Percentiles rank a stretch among this genome's conserved stretches.
phyloP scores from a whole-genome alignment of 2,329 filamentous ascomycete genomes.

The Beauveria caledonica region DNA sequence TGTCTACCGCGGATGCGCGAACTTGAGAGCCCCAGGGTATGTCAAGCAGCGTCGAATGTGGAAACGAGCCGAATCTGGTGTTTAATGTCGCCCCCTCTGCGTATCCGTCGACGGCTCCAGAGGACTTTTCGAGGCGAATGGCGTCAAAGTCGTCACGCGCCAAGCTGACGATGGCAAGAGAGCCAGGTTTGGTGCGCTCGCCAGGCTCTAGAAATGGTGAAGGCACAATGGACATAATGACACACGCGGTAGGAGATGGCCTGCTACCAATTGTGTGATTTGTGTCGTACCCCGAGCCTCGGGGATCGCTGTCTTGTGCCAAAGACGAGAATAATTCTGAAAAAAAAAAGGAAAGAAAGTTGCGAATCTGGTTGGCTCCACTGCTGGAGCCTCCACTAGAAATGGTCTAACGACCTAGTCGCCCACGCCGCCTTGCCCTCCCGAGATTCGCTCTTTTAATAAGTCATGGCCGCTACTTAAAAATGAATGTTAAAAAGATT shows the following conservation, averaged over 20 bases:
- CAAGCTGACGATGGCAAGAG: conserved; percentile 77
- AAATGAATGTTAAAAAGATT: too few species aligned
- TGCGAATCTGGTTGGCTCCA: neutral
- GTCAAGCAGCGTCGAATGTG: conserved; percentile 67
- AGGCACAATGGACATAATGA: conserved; percentile 26
- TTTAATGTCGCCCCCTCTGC: conserved; percentile 74
- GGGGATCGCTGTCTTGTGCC: neutral
- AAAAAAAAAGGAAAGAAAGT: neutral
- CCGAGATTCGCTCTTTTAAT: too few species aligned
- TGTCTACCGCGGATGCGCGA: conserved; percentile 81
- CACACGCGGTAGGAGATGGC: neutral
- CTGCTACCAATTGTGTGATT: neutral
- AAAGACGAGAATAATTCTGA: conserved; percentile 1
- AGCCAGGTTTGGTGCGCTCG: conserved; percentile 49
- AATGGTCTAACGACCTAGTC: neutral
- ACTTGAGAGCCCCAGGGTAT: conserved; percentile 90
- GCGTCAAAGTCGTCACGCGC: conserved; percentile 80
- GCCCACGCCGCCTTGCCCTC: too few species aligned
- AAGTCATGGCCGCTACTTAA: too few species aligned
- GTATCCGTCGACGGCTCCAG: conserved; percentile 61
- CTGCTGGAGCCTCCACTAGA: neutral
- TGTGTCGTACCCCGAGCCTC: neutral
- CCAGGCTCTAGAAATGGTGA: conserved; percentile 78
- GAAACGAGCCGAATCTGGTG: conserved; percentile 88
- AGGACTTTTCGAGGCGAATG: conserved; percentile 55